These are phyloP conservation scores for Setaria italica DNA, from an alignment of 202 grass and related monocot genomes.

Conservation along the genomic window DNA sequence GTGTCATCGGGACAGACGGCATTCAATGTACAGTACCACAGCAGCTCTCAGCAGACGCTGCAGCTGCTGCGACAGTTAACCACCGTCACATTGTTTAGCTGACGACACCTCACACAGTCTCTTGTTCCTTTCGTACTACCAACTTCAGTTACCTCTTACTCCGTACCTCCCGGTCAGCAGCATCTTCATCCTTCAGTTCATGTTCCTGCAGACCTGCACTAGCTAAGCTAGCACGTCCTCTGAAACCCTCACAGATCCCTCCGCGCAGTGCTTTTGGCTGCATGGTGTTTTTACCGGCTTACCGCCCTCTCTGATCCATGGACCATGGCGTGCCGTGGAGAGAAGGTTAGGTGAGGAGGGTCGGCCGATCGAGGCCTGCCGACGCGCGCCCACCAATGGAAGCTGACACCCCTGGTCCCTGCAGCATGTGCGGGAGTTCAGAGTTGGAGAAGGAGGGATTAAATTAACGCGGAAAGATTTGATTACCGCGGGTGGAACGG, in stretches of 20 bases:
- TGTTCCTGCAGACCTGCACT: too few species aligned
- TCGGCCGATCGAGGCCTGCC: slow-evolving; percentile 11
- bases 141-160: neutral
- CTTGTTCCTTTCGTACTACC: neutral
- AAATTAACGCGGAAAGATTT: neutral
- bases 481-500: slow-evolving; percentile 17
- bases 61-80: slow-evolving; percentile 27
- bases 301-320: neutral
- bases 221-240: too few species aligned
- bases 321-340: slow-evolving; percentile 40
- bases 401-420: neutral
- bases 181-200: neutral
- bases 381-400: slow-evolving; percentile 16
- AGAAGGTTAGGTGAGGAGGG: slow-evolving; percentile 40
- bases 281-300: too few species aligned
- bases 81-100: neutral
- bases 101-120: neutral
- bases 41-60: neutral
- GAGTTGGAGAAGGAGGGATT: neutral
- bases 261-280: too few species aligned
- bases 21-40: slow-evolving; percentile 40
- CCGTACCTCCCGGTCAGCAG: neutral
- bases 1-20: slow-evolving; percentile 34
- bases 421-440: neutral
- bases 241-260: neutral